These are phyloP conservation scores for Trichosporon faecale DNA, from an alignment of 1,284 basidiomycete species.

Conservation along the genomic window DNA sequence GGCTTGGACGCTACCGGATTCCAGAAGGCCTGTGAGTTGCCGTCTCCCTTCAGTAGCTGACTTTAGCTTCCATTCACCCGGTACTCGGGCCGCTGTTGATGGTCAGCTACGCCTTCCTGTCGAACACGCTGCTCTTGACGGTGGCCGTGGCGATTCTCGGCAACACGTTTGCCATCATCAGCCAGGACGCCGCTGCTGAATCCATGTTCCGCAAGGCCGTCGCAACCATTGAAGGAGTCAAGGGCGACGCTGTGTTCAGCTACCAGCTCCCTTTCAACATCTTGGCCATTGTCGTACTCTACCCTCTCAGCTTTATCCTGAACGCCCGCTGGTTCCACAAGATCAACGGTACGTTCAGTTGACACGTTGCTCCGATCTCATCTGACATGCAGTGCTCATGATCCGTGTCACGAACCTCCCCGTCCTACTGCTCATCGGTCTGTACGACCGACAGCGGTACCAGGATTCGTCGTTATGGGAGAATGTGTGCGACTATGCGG, in stretches of 20 bases:
- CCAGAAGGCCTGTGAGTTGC: slow-evolving; percentile 64
- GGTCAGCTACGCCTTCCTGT: slow-evolving; percentile 75
- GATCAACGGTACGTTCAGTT: slow-evolving; percentile 53
- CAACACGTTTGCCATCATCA: slow-evolving; percentile 88
- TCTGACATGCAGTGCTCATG: slow-evolving; percentile 37
- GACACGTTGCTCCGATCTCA: background rate
- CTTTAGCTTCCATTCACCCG: slow-evolving; percentile 66
- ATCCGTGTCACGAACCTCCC: slow-evolving; percentile 77
- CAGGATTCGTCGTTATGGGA: slow-evolving; percentile 68
- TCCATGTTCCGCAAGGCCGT: slow-evolving; percentile 91
- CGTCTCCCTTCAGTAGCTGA: slow-evolving; percentile 10
- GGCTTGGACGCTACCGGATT: slow-evolving; percentile 85
- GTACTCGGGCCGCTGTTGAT: slow-evolving; percentile 81
- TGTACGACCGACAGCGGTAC: slow-evolving; percentile 74
- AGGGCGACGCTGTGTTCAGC: slow-evolving; percentile 76
- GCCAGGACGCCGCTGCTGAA: slow-evolving; percentile 87
- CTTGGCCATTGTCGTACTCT: slow-evolving; percentile 72
- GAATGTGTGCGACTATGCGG: slow-evolving; percentile 63
- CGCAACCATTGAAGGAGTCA: slow-evolving; percentile 73
- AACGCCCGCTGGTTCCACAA: slow-evolving; percentile 67
- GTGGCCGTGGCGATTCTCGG: slow-evolving; percentile 70
- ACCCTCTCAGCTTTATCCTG: slow-evolving; percentile 75
- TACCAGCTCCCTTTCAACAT: slow-evolving; percentile 90
- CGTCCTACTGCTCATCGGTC: slow-evolving; percentile 71
- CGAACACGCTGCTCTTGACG: slow-evolving; percentile 63